Percentiles rank a stretch among this genome's conserved stretches.
These are phyloP conservation scores for Musa balbisiana DNA, from an alignment of 202 grass and related monocot species.

Conservation along the genomic window DNA sequence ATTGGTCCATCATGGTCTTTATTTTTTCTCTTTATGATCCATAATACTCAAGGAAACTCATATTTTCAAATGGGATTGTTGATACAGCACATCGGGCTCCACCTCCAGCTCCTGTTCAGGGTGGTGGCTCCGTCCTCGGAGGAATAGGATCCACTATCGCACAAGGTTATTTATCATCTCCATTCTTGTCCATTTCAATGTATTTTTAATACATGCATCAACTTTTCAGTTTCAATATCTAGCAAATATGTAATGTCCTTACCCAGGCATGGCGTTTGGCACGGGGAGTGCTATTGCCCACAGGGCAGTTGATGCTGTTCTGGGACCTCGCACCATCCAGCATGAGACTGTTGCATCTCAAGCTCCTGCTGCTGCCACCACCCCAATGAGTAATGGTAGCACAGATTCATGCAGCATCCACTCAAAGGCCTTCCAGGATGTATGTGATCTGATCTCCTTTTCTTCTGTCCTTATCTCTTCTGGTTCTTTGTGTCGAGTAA, in stretches of 20 bases:
- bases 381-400: not conserved
- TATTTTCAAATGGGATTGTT: no score
- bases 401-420: conserved; percentile 23
- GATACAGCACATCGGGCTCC: conserved; percentile 44
- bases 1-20: no score
- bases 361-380: conserved; percentile 9
- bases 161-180: not conserved
- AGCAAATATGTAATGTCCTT: not conserved
- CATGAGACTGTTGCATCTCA: conserved; percentile 13
- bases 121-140: conserved; percentile 22
- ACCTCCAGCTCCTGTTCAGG: conserved; percentile 44
- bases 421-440: conserved; percentile 33
- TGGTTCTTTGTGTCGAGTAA: not conserved
- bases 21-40: no score
- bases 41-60: no score
- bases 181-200: not conserved
- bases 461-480: not conserved
- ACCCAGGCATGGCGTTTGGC: conserved; percentile 27
- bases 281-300: conserved; percentile 23
- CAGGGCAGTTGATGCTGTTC: conserved; percentile 22
- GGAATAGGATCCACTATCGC: conserved; percentile 13
- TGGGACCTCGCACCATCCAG: conserved; percentile 26
- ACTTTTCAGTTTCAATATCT: not conserved
- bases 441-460: not conserved
- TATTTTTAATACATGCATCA: not conserved